Evolutionary conservation across 2,329 filamentous ascomycete species (phyloP), one percentile per base, ranked within the genome.

Genomic region (Claviceps pazoutovae): DNA sequence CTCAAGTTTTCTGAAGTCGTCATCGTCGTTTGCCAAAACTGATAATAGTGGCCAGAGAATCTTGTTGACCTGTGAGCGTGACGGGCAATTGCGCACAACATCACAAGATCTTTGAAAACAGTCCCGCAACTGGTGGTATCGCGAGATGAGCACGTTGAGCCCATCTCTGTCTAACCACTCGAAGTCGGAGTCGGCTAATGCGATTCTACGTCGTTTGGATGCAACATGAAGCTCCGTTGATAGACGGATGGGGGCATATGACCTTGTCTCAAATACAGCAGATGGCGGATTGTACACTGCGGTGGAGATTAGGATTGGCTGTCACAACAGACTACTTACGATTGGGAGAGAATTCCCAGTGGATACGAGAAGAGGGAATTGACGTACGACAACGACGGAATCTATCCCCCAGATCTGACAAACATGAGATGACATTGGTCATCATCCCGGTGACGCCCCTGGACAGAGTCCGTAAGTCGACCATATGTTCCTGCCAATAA

Each of bases 381-480:
- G 16, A 45, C 61, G 9, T 55, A 64, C 62, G 50, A 38, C 60
- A 54, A 51, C 54, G 60, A 44, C 55, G 51, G 37, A 65, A 48
- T 50, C 48, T 59, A 30, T 60, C 60, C 21, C 62, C 54, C n/a
- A 65, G 39, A 50, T 58, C 58, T 38, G 61, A 54, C 23, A 65
- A 48, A 36, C 59, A 61, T 30, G 59, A 55, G 44, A 56, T 56
- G 50, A 64, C 47, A 44, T 51, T 57, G 45, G 58, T 56, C 56
- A 65, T 64, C 61, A 65, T 65, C 60, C 58, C 58, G 58, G 57
- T 51, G 50, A 63, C 48, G 54, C 55, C 57, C 56, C 55, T 54
- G 52, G 57, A 45, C 30, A 59, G 42, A 45, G 38, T 48, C 41
- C 45, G 55, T 50, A 46, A 49, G 56, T 46, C 56, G 48, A 54